Conservation (phyloP, 371 early-diverging fungal species). For the Blyttiomyces sp. region DNA sequence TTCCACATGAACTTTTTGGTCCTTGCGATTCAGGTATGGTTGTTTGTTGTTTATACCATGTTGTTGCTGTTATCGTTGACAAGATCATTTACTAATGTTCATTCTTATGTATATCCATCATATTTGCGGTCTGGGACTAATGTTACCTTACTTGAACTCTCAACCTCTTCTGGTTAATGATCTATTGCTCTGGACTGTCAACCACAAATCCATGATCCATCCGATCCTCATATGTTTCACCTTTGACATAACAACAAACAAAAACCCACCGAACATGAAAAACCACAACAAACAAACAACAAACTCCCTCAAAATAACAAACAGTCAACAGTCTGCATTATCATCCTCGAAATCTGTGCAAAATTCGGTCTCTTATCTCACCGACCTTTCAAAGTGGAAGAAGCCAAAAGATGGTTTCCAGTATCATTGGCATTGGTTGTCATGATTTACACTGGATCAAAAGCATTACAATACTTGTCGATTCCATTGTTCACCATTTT, state of each 20-base stretch:
- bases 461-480: constrained; percentile 88
- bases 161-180: not conserved
- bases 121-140: not conserved
- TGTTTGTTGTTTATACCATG: too few relatives aligned
- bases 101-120: not conserved
- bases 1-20: constrained; percentile 90
- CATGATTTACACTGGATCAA: constrained; percentile 98
- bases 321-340: constrained; percentile 34
- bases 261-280: not conserved
- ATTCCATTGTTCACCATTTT: constrained; percentile 97
- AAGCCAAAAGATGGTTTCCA: constrained; percentile 80
- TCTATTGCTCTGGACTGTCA: too few relatives aligned
- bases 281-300: not conserved
- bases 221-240: not conserved
- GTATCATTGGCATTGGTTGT: constrained; percentile 81
- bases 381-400: constrained; percentile 51
- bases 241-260: not conserved
- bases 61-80: constrained; percentile 36
- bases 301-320: not conserved
- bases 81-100: not conserved
- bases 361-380: constrained; percentile 30
- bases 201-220: not conserved
- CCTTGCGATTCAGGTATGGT: constrained; percentile 76
- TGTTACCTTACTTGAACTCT: not conserved
- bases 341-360: constrained; percentile 38